Evolutionary conservation across 2,329 filamentous ascomycete species (phyloP), one percentile per base, ranked within the genome.

Genomic region (Aureobasidium pullulans): DNA sequence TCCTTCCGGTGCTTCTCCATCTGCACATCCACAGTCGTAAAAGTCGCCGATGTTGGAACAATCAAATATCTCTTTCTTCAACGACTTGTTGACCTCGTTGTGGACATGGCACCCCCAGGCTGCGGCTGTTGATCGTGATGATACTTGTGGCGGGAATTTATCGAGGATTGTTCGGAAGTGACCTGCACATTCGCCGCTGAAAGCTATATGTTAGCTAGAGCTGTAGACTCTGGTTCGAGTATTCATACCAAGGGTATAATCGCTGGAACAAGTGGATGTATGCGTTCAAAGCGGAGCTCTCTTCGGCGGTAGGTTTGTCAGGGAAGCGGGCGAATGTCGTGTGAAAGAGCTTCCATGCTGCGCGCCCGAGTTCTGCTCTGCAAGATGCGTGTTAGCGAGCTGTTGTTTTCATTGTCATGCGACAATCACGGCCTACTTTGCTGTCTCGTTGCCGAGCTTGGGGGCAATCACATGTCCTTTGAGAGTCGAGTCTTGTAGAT

Each of bases 361-460:
- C 81, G 62, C 84, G 79, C 62, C 84, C 84, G 31, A 87, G 76
- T 71, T 87, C 84, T 62, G 81, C 84, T 71, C 79, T 82, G 61
- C 16, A 5, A 5, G 19, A 23, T 3, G 6, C 7, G 29, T 53
- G 40, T 59, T 32, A 54, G 57, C 19, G n/a, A 46, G n/a, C n/a
- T 49, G 31, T 13, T 57, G 16, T 36, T 47, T 52, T 43, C 19
- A 19, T 15, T 2, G 34, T 19, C 11, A 10, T 1, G 36, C 34
- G 31, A 34, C 29, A 28, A 37, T 11, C n/a, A 52, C 16, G 40
- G 68, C 79, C 52, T 77, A 87, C 85, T 93, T 94, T 57, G 84
- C 77, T 6, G 89, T 94, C 62, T 87, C 88, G 73, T 94, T 94
- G 69, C 89, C 89, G 57, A 94, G 77, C 74, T 90, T 91, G 1